These are phyloP conservation scores for Urochloa ruziziensis DNA, from an alignment of 176 grass and related monocot species.

Conservation along the genomic window DNA sequence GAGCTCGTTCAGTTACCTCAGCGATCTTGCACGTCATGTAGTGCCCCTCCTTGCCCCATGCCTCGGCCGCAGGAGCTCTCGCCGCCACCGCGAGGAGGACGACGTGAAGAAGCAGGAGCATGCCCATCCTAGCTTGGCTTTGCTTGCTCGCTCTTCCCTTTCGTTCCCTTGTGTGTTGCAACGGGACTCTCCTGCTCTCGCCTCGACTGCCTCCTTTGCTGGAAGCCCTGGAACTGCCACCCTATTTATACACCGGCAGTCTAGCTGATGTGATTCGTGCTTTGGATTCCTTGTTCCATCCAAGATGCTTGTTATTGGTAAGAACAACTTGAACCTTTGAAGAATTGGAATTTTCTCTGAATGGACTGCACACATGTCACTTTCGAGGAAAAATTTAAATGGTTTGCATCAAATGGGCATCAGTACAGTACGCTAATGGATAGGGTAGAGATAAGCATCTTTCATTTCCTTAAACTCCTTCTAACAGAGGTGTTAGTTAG, in stretches of 20 bases:
- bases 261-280: not conserved
- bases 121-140: not conserved
- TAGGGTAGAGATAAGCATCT: no score
- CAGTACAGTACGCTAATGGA: no score
- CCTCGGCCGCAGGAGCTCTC: constrained; percentile 24
- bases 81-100: constrained; percentile 17
- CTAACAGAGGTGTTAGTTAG: no score
- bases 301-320: not conserved
- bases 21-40: constrained; percentile 83
- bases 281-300: not conserved
- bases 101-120: constrained; percentile 11
- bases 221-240: not conserved
- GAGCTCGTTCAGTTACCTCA: constrained; percentile 28
- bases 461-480: no score
- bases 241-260: constrained; percentile 19
- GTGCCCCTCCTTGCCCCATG: constrained; percentile 72
- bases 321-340: not conserved
- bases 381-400: not conserved
- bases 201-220: not conserved
- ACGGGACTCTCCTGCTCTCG: not conserved
- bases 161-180: not conserved
- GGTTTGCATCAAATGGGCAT: not conserved
- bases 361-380: not conserved
- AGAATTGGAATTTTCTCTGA: not conserved
- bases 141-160: not conserved